A percentile compares a stretch with the other conserved stretches of the same genome.
Conservation (phyloP, 2,329 filamentous ascomycete genomes). For the Parafenestella ontariensis region DNA sequence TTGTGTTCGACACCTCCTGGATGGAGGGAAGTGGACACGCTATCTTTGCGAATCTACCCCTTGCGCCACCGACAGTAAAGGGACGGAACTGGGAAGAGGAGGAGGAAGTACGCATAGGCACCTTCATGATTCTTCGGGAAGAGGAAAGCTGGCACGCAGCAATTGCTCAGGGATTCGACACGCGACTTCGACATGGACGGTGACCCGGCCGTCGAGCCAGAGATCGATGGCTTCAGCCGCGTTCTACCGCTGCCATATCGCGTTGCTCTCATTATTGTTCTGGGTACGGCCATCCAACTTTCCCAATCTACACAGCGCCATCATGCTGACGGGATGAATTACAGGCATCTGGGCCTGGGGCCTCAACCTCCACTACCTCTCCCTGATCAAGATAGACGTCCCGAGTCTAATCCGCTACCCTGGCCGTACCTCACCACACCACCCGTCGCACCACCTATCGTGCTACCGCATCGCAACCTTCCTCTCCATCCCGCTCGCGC, state of each 20-base stretch:
- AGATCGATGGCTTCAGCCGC: constrained; percentile 84
- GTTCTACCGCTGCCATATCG: constrained; percentile 89
- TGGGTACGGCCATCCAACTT: constrained; percentile 65
- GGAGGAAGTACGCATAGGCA: constrained; percentile 9
- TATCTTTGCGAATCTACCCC: constrained; percentile 22
- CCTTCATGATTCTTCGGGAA: constrained; percentile 28
- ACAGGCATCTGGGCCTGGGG: constrained; percentile 95
- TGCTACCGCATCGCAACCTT: constrained; percentile 85
- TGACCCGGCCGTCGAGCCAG: constrained; percentile 71
- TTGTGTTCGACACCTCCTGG: constrained; percentile 25
- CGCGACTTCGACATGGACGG: constrained; percentile 66
- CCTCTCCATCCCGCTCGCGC: constrained; percentile 72
- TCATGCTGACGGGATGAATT: constrained; percentile 1
- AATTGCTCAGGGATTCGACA: constrained; percentile 22
- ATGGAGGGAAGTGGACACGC: constrained; percentile 41
- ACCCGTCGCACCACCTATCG: constrained; percentile 78
- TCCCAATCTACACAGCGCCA: neutral
- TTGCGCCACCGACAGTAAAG: constrained; percentile 17
- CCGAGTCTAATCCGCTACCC: constrained; percentile 88
- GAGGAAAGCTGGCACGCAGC: constrained; percentile 29
- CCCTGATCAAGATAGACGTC: constrained; percentile 82
- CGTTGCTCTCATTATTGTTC: constrained; percentile 81
- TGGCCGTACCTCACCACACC: constrained; percentile 70
- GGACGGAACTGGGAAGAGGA: neutral
- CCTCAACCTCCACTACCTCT: constrained; percentile 86